Evolutionary conservation across 75 land plant genomes (phyloP).

Genomic region (Ceratopteris richardii): DNA sequence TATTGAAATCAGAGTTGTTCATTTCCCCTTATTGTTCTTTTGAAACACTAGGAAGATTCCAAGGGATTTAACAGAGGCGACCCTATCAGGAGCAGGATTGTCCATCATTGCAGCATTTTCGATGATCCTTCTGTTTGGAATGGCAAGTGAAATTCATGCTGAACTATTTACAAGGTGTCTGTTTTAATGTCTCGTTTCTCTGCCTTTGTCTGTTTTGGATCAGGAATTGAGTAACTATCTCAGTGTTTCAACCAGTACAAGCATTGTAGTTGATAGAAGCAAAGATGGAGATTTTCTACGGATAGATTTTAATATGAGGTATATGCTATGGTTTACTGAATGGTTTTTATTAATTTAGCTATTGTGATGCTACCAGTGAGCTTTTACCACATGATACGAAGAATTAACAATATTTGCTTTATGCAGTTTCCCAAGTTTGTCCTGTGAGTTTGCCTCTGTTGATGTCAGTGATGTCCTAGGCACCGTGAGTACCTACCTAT

Average conservation of each 20-base stretch:
- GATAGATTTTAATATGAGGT: slow-evolving; percentile 92
- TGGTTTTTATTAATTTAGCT: not conserved
- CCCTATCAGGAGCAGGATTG: slow-evolving; percentile 96
- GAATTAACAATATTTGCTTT: too few species aligned
- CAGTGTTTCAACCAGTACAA: slow-evolving; percentile 60
- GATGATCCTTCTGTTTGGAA: slow-evolving; percentile 95
- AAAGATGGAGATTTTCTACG: slow-evolving; percentile 85
- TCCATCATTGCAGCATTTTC: slow-evolving; percentile 83
- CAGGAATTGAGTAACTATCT: slow-evolving; percentile 86
- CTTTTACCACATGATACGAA: not conserved
- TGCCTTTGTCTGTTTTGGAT: too few species aligned
- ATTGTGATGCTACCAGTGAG: not conserved
- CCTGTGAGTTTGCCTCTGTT: slow-evolving; percentile 98
- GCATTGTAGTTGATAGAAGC: slow-evolving; percentile 85
- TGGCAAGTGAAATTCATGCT: slow-evolving; percentile 37
- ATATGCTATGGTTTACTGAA: not conserved
- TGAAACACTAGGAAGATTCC: slow-evolving; percentile 99
- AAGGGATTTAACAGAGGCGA: slow-evolving; percentile 97
- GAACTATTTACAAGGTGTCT: not conserved
- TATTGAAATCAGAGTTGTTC: too few species aligned
- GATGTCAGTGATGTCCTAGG: slow-evolving; percentile 95
- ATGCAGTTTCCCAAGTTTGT: slow-evolving; percentile 89
- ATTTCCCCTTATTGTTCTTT: too few species aligned
- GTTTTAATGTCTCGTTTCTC: too few species aligned
- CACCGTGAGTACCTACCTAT: slow-evolving; percentile 79